These are phyloP conservation scores for Stropharia rugosoannulata DNA, from an alignment of 768 basidiomycete species.

Conservation along the genomic window DNA sequence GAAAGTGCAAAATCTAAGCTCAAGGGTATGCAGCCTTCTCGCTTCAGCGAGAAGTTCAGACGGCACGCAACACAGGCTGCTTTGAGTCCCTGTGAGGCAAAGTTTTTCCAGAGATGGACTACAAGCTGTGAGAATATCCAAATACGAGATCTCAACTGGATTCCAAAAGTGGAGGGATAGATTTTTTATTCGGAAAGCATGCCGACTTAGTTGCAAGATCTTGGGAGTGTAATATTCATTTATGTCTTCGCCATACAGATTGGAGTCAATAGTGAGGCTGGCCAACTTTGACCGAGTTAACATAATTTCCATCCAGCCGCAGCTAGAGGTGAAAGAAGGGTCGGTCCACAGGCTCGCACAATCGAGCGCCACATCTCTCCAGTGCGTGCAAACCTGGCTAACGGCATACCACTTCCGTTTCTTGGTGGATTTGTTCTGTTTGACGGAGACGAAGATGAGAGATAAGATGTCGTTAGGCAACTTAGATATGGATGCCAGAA, in stretches of 20 bases:
- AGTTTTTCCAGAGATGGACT: not conserved
- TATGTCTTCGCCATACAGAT: no score
- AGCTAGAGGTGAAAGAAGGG: not conserved
- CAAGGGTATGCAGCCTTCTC: no score
- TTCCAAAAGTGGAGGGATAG: not conserved
- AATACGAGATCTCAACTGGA: not conserved
- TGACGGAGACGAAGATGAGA: not conserved
- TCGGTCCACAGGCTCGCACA: not conserved
- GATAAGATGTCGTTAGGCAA: not conserved
- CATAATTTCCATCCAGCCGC: not conserved
- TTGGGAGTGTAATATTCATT: no score
- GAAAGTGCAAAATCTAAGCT: no score
- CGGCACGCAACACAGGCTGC: no score
- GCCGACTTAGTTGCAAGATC: not conserved
- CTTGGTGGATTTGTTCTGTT: not conserved
- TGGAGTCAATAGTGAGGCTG: not conserved
- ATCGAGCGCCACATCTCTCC: not conserved
- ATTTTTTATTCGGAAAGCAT: not conserved
- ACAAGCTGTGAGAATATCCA: not conserved
- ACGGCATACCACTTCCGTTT: not conserved
- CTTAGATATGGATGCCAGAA: no score
- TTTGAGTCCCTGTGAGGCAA: no score
- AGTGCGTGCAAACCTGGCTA: not conserved
- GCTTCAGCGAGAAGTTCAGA: no score
- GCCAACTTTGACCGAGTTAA: not conserved